Base-by-base conservation (phyloP, 176 grass and related monocot species). In the Themeda triandra region DNA sequence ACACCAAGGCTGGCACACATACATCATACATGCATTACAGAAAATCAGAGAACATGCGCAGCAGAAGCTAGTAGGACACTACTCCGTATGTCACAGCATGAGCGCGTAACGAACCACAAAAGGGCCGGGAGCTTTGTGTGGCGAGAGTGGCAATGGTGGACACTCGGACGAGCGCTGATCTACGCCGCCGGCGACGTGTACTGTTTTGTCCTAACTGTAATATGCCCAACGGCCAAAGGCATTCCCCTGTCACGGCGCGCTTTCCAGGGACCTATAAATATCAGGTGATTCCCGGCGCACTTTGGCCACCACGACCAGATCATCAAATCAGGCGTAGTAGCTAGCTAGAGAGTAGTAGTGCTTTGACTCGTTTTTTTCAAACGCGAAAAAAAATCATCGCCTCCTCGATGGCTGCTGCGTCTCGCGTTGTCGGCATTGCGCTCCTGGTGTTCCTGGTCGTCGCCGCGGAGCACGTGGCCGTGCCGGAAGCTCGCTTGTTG, bases 391-490 rank as follows among this genome's bases (percentile, higher is more conserved):
- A 7, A 8, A 6, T 4, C 33, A 39, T 28, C 8, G 11, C 1
- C 59, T 5, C 10, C 0, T 23, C 66, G 2, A 90, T 86, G 88
- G 53, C 73, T 31, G 53, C 83, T 64, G 6, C 8, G 2, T 66
- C 72, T 36, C 88, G 72, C 29, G 1, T 8, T 32, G 35, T 54
- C 66, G 53, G 83, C 88, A 78, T 82, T 86, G 78, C 75, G 51
- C 33, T 82, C 11, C 72, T 86, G 25, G 25, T 66, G 78, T 17
- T 90, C 66, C 46, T 86, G 54, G 31, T 86, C 78, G 12, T 82
- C 65, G 83, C 36, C n/a, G 69, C 49, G 1, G 48, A 76, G 63
- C 49, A 76, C 69, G 39, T 63, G 14, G 41, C 72, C 83, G 0
- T 71, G 83, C 41, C 65, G 25, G 54, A 86, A 44, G 78, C 78